phyloP scores from a whole-genome alignment of 805 yeast genomes.

The Torulaspora franciscae region DNA sequence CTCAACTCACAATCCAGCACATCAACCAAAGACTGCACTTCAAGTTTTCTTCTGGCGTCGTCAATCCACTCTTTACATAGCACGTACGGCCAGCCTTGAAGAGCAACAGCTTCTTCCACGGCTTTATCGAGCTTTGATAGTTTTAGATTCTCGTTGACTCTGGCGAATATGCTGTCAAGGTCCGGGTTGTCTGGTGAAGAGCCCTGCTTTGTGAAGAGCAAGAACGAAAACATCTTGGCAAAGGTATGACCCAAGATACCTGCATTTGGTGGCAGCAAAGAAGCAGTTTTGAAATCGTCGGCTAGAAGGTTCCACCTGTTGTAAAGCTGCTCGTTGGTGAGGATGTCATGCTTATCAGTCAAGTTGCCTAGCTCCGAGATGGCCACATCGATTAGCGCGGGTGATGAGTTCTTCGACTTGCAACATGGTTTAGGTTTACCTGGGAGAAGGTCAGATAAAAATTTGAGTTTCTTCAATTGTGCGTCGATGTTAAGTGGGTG shows the following conservation, averaged over 20 bases:
- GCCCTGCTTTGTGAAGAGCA: slow-evolving; percentile 75
- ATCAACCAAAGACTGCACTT: slow-evolving; percentile 73
- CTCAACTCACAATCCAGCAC: slow-evolving; percentile 63
- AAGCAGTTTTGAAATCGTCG: slow-evolving; percentile 83
- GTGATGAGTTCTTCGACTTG: slow-evolving; percentile 15
- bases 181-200: slow-evolving; percentile 68
- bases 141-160: slow-evolving; percentile 69
- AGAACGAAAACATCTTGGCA: slow-evolving; percentile 68
- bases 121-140: slow-evolving; percentile 81
- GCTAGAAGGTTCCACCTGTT: slow-evolving; percentile 74
- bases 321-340: slow-evolving; percentile 72
- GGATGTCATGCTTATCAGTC: slow-evolving; percentile 46
- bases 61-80: slow-evolving; percentile 88
- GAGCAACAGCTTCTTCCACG: slow-evolving; percentile 82
- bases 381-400: slow-evolving; percentile 27
- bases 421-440: slow-evolving; percentile 24
- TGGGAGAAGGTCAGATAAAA: slow-evolving; percentile 27
- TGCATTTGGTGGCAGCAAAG: slow-evolving; percentile 90
- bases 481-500: slow-evolving; percentile 35
- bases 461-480: slow-evolving; percentile 31
- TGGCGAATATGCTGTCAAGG: slow-evolving; percentile 80
- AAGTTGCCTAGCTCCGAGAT: slow-evolving; percentile 44
- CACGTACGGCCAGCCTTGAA: slow-evolving; percentile 90
- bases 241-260: slow-evolving; percentile 90
- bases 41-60: slow-evolving; percentile 85